phyloP scores from a whole-genome alignment of 441 rosid species.

The Bruguiera hainesii region DNA sequence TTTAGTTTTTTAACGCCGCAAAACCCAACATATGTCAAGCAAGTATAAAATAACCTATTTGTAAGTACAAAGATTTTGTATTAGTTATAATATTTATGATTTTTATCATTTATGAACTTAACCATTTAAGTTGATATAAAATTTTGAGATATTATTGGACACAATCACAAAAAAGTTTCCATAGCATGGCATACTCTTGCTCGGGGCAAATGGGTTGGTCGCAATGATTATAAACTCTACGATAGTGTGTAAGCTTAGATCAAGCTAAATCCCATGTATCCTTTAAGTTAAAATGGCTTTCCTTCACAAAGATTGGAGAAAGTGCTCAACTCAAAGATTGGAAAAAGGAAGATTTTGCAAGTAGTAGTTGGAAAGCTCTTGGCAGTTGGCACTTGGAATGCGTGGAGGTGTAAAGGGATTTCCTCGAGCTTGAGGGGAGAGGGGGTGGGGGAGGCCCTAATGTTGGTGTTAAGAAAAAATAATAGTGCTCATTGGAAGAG shows the following conservation, averaged over 20 bases:
- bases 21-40: too few species aligned
- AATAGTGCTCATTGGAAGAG: slow-evolving; percentile 16
- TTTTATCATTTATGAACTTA: too few species aligned
- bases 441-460: slow-evolving; percentile 12
- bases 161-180: neutral
- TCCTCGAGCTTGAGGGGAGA: neutral
- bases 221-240: slow-evolving; percentile 5
- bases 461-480: slow-evolving; percentile 10
- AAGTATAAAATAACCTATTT: too few species aligned
- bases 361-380: slow-evolving; percentile 23
- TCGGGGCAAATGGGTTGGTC: neutral
- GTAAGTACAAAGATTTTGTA: too few species aligned
- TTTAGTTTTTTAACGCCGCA: too few species aligned
- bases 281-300: neutral
- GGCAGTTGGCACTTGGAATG: slow-evolving; percentile 1
- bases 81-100: too few species aligned
- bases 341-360: slow-evolving; percentile 16
- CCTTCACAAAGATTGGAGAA: slow-evolving; percentile 10
- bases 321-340: slow-evolving; percentile 14
- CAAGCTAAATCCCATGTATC: neutral
- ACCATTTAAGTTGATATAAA: too few species aligned
- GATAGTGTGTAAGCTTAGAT: neutral
- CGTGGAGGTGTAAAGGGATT: slow-evolving; percentile 14
- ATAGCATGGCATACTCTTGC: neutral
- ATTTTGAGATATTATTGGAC: slow-evolving; percentile 11